Conservation (phyloP, 768 basidiomycete genomes). For the Phylloporus arenicola region DNA sequence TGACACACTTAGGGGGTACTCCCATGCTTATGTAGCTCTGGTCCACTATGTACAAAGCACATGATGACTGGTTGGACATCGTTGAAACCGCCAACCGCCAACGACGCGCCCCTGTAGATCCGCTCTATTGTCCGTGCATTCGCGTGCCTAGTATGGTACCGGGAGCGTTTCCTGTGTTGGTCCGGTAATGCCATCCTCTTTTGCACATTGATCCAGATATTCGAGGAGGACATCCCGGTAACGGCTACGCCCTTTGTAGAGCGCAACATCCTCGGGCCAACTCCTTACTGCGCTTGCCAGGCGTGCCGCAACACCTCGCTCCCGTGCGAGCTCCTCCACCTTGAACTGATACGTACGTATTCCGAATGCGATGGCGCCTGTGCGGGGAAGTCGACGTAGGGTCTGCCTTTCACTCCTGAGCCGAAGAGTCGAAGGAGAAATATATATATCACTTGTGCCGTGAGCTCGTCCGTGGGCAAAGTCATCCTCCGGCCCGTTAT, state of each 20-base stretch:
- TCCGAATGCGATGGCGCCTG: conserved; percentile 66
- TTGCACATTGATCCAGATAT: conserved; percentile 23
- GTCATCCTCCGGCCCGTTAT: conserved; percentile 51
- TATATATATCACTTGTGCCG: conserved; percentile 1
- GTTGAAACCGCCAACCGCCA: neutral
- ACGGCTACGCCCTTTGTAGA: conserved; percentile 22
- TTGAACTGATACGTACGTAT: conserved; percentile 64
- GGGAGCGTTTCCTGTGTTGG: conserved; percentile 12
- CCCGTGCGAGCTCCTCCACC: conserved; percentile 46
- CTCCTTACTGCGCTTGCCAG: conserved; percentile 61
- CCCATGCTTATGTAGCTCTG: neutral
- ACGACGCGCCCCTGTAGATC: neutral
- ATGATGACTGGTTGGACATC: neutral
- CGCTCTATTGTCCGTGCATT: neutral
- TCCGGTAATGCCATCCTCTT: conserved; percentile 13
- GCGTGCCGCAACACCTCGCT: conserved; percentile 57
- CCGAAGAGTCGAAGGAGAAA: conserved; percentile 42
- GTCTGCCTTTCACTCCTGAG: conserved; percentile 69
- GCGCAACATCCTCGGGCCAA: conserved; percentile 61
- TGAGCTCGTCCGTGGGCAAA: conserved; percentile 26
- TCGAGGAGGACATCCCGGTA: conserved; percentile 21
- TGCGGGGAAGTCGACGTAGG: conserved; percentile 55
- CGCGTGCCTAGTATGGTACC: conserved; percentile 15
- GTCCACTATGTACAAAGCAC: neutral
- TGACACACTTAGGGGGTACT: neutral